Conservation (phyloP, 2,329 filamentous ascomycete species). For the Biscogniauxia marginata region DNA sequence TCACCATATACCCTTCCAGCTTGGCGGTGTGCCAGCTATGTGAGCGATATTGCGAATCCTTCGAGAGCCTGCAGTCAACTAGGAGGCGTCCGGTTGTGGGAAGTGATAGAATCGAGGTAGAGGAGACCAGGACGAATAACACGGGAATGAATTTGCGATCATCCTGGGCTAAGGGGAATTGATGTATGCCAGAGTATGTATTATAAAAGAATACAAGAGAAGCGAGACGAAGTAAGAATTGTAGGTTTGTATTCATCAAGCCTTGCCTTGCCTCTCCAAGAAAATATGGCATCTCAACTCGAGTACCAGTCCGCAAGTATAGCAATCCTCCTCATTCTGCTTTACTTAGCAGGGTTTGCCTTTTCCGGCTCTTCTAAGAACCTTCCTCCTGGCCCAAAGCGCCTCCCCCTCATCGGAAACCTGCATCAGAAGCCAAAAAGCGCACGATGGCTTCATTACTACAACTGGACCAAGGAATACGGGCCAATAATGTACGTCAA, state of each 20-base stretch:
- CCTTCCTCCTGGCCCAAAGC: neutral
- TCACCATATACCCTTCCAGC: neutral
- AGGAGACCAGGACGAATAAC: neutral
- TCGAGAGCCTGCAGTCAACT: neutral
- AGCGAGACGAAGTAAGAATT: neutral
- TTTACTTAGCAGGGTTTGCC: neutral
- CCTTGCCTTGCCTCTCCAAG: neutral
- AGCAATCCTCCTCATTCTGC: neutral
- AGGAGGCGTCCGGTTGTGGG: neutral
- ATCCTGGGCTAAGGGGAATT: neutral
- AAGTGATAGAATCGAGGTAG: neutral
- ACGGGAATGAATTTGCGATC: neutral
- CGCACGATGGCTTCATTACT: conserved; percentile 13
- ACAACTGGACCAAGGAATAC: conserved; percentile 15
- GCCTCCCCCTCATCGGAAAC: neutral
- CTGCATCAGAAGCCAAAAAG: neutral
- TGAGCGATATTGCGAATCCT: neutral
- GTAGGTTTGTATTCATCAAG: neutral
- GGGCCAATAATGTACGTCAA: conserved; percentile 17
- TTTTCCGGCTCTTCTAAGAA: neutral
- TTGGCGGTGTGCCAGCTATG: neutral
- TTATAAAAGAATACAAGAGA: neutral
- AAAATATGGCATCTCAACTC: neutral
- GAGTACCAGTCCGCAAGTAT: neutral
- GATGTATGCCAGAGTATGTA: neutral